These are phyloP conservation scores for Trametes sanguinea DNA, from an alignment of 768 basidiomycete genomes.

Conservation along the genomic window DNA sequence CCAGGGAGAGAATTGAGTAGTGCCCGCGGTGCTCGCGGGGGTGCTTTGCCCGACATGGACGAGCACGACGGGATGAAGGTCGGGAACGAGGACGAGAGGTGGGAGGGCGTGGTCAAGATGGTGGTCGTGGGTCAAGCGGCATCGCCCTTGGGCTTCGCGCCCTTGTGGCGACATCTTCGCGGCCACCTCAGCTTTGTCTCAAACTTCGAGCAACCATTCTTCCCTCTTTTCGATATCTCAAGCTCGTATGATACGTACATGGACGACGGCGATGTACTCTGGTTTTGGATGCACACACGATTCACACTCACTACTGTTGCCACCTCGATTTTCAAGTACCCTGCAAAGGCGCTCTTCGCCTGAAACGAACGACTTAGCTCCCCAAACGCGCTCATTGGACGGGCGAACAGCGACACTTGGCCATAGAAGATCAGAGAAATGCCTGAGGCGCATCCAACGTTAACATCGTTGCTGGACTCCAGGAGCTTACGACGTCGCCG, in stretches of 20 bases:
- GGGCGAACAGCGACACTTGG: background rate
- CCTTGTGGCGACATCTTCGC: slow-evolving; percentile 21
- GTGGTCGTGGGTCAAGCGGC: slow-evolving; percentile 27
- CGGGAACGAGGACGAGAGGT: slow-evolving; percentile 7
- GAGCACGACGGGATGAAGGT: slow-evolving; percentile 18
- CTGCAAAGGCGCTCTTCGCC: no score
- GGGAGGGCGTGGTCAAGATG: slow-evolving; percentile 21
- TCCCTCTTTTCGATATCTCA: slow-evolving; percentile 5
- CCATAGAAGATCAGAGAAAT: background rate
- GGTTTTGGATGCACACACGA: no score
- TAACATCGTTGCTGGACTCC: no score
- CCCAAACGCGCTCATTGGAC: no score
- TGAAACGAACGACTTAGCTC: no score
- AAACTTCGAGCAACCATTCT: slow-evolving; percentile 6
- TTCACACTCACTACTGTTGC: no score
- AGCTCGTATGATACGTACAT: slow-evolving; percentile 17
- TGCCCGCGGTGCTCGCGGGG: slow-evolving; percentile 74
- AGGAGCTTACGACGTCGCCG: no score
- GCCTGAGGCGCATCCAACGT: no score
- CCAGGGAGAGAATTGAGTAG: slow-evolving; percentile 48
- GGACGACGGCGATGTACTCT: background rate
- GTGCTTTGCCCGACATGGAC: slow-evolving; percentile 76
- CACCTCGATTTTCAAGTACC: no score
- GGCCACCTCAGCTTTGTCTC: slow-evolving; percentile 20
- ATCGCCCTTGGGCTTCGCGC: slow-evolving; percentile 25